Base-by-base conservation (phyloP, 345 rosid genomes). In the Hypericum perforatum region DNA sequence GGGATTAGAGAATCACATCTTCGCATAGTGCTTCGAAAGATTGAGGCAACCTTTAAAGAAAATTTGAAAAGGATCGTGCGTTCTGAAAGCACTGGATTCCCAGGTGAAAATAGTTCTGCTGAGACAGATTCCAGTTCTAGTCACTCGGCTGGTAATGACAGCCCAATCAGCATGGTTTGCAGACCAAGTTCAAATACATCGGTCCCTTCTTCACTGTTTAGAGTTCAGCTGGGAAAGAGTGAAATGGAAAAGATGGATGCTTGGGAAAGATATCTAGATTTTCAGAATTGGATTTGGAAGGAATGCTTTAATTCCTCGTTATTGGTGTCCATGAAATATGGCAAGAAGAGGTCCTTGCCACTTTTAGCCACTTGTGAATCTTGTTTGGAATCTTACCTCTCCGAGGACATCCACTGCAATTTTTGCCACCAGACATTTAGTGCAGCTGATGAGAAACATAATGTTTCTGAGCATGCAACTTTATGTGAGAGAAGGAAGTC, bases 1-100 rank as follows among this genome's bases (percentile, higher is more conserved):
- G 99, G 99, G 63, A 63, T 84, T 53, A 81, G 99, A 68, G 99
- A 94, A 61, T 89, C 99, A 43, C 97, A 89, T 78, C 73, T 94
- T 75, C 76, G 86, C 57, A 60, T 94, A 72, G 89, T 94, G 96
- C 56, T 89, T 71, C 89, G 72, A 67, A 84, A 84, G 76, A 70
- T 89, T 41, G 92, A 94, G 69, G 68, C 67, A 14, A 67, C 82
- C 64, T 94, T 89, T 70, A 89, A 84, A 78, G 84, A 75, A 52
- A 80, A 75, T 64, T 71, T 71, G 37, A 60, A 69, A 37, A 70
- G 71, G 65, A 72, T 54, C 60, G 46, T 63, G 54, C 66, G 58
- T 22, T 63, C 67, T 63, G 65, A 53, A 49, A 64, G 61, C 39
- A 49, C 56, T 45, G 53, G 49, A 40, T 63, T 59, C 49, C 59